These are phyloP conservation scores for Globisporangium uncinulatum DNA, from an alignment of 352 stramenopile species.

Conservation along the genomic window DNA sequence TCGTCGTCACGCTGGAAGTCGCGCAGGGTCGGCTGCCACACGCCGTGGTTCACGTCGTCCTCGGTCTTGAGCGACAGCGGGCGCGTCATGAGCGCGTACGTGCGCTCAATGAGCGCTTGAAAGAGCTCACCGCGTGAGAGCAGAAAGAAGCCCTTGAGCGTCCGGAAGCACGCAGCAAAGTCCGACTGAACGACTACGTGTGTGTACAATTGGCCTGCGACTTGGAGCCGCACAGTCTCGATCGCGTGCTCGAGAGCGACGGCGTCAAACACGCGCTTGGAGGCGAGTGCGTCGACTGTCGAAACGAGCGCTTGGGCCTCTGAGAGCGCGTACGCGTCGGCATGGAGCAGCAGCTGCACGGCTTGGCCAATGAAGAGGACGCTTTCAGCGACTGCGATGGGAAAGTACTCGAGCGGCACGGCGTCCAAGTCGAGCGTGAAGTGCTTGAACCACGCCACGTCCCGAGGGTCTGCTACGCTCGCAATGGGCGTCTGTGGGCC, in stretches of 20 bases:
- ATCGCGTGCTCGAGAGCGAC: slow-evolving; percentile 45
- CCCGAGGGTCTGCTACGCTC: slow-evolving; percentile 6
- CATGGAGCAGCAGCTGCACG: slow-evolving; percentile 43
- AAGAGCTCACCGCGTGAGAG: slow-evolving; percentile 65
- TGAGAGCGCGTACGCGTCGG: slow-evolving; percentile 36
- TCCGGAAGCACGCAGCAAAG: slow-evolving; percentile 51
- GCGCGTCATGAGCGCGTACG: slow-evolving; percentile 40
- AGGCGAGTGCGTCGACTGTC: slow-evolving; percentile 29
- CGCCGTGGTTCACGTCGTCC: slow-evolving; percentile 54
- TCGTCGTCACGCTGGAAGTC: slow-evolving; percentile 47
- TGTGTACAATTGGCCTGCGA: slow-evolving; percentile 50
- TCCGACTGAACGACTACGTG: slow-evolving; percentile 62
- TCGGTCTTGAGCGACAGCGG: slow-evolving; percentile 47
- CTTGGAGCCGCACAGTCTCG: slow-evolving; percentile 44
- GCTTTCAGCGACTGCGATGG: slow-evolving; percentile 47
- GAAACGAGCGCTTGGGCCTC: slow-evolving; percentile 46
- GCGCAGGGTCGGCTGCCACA: slow-evolving; percentile 50
- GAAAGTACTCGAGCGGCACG: slow-evolving; percentile 57
- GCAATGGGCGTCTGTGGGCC: background rate
- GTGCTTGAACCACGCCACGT: slow-evolving; percentile 38
- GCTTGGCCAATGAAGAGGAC: slow-evolving; percentile 68
- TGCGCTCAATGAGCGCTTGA: slow-evolving; percentile 66
- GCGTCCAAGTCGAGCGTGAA: slow-evolving; percentile 51
- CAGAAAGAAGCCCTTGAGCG: slow-evolving; percentile 67
- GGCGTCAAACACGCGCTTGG: slow-evolving; percentile 37